These are phyloP conservation scores for Neoscytalidium dimidiatum DNA, from an alignment of 2,329 filamentous ascomycete species.

Conservation along the genomic window DNA sequence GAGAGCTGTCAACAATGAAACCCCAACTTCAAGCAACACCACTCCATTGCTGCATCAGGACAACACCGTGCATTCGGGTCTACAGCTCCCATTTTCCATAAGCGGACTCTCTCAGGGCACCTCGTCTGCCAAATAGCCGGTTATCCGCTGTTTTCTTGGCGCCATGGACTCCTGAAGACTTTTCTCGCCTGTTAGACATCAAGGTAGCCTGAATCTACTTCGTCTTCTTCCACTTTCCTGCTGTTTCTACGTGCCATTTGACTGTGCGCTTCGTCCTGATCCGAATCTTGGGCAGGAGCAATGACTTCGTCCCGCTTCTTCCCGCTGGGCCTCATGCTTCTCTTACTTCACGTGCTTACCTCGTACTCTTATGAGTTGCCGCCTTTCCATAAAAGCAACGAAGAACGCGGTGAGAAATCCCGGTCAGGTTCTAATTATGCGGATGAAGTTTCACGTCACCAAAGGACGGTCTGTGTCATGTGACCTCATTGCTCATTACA, in stretches of 20 bases:
- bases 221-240: background rate
- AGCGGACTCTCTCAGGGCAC: too few species aligned
- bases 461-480: background rate
- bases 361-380: background rate
- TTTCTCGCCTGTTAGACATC: background rate
- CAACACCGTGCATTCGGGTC: too few species aligned
- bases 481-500: background rate
- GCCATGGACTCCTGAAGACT: background rate
- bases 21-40: background rate
- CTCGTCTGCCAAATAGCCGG: background rate
- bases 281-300: background rate
- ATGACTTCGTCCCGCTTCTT: background rate
- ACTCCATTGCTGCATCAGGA: too few species aligned
- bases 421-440: background rate
- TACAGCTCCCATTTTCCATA: too few species aligned
- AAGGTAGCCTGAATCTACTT: background rate
- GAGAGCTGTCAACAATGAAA: background rate
- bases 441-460: background rate
- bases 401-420: background rate
- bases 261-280: too few species aligned
- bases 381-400: background rate
- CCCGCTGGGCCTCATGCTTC: background rate
- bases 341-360: background rate
- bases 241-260: background rate
- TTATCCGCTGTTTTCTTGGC: background rate